A percentile compares a stretch with the other conserved stretches of the same genome.
Conservation (phyloP, 2,329 filamentous ascomycete genomes). For the Neophaeococcomyces mojaviensis region DNA sequence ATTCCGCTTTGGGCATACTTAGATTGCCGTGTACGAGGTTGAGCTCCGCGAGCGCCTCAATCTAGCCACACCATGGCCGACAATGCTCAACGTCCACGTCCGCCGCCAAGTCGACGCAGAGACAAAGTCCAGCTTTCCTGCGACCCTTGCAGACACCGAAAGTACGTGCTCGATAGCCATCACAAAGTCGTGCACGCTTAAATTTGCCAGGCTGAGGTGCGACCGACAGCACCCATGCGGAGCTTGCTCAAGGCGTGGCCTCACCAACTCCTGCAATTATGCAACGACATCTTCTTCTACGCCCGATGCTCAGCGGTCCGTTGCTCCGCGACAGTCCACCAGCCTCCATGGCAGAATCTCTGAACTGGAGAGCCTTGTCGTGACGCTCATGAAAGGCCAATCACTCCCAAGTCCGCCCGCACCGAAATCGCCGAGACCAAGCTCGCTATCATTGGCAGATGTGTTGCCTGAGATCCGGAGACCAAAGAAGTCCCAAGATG, state of each 20-base stretch:
- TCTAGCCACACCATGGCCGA: constrained; percentile 20
- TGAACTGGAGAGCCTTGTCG: constrained; percentile 48
- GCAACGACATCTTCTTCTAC: constrained; percentile 22
- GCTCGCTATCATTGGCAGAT: constrained; percentile 18
- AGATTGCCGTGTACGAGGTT: constrained; percentile 9
- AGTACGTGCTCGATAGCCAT: constrained; percentile 23
- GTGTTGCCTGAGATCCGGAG: constrained; percentile 18
- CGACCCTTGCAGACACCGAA: constrained; percentile 24
- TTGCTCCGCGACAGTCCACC: constrained; percentile 25
- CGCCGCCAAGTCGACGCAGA: constrained; percentile 23
- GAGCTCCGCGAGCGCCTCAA: constrained; percentile 16
- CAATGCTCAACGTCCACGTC: constrained; percentile 22
- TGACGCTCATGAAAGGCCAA: constrained; percentile 44
- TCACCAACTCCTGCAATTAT: constrained; percentile 27
- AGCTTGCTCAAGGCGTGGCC: constrained; percentile 24
- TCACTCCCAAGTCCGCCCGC: constrained; percentile 18
- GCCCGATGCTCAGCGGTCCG: constrained; percentile 20
- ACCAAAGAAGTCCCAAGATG: constrained; percentile 18
- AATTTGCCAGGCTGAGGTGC: constrained; percentile 24
- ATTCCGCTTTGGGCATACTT: constrained; percentile 6
- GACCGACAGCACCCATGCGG: constrained; percentile 27
- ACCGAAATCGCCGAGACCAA: constrained; percentile 16
- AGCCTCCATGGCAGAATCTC: constrained; percentile 23
- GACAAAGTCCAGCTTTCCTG: constrained; percentile 28
- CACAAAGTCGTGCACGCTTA: constrained; percentile 16